phyloP scores from a whole-genome alignment of 2,329 filamentous ascomycete genomes.

The Aspergillus viridinutans region DNA sequence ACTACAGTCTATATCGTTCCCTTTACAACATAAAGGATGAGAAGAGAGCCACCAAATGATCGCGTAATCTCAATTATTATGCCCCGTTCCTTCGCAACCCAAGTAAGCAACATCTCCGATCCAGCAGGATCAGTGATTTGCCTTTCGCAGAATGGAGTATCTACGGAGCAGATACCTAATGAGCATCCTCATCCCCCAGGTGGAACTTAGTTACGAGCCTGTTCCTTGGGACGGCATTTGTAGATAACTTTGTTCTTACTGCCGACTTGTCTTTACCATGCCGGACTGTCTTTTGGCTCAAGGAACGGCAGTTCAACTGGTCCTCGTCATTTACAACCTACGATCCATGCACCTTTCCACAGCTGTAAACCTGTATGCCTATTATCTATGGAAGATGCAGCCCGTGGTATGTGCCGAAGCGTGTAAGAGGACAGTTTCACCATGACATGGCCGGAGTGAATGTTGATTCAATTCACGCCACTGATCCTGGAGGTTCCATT shows the following conservation, averaged over 20 bases:
- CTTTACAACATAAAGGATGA: neutral
- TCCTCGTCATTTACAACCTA: neutral
- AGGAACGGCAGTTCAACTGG: neutral
- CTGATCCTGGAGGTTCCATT: neutral
- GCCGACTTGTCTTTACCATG: neutral
- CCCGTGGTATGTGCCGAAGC: neutral
- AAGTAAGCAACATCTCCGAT: constrained; percentile 1
- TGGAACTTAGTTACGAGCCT: neutral
- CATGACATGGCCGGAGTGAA: neutral
- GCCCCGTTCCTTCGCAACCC: neutral
- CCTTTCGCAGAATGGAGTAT: too few species aligned
- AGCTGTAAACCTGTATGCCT: neutral
- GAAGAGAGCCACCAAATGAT: neutral
- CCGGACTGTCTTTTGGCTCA: neutral
- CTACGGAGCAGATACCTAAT: too few species aligned
- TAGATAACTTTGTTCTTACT: constrained; percentile 14
- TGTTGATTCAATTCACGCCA: neutral
- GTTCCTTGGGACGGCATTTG: constrained; percentile 20
- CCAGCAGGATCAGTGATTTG: neutral
- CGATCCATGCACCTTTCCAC: neutral
- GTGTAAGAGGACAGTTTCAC: neutral
- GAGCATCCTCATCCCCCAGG: neutral
- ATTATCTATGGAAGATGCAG: neutral
- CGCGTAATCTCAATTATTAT: neutral
- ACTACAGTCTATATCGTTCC: neutral